Base-by-base conservation (phyloP, 495 filamentous ascomycete genomes). In the Haplographium delicatum region DNA sequence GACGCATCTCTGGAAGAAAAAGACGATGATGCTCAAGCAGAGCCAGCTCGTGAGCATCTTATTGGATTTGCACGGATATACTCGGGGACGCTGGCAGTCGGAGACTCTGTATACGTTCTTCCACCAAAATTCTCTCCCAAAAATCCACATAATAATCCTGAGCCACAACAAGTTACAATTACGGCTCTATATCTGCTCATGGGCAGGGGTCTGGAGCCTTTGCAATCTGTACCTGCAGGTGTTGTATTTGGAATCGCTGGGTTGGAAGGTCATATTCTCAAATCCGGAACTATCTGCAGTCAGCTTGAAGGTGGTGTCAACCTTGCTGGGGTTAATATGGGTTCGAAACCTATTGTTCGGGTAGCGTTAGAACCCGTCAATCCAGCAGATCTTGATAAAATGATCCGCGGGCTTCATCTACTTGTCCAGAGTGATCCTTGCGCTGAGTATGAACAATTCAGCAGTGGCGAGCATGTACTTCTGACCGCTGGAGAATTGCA, bases 231-330 rank as follows among this genome's bases (percentile, higher is more conserved):
- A 0, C 90, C 93, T 2, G 91, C 93, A 18, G 93, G 93, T 24
- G 89, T 93, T 7, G 87, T 99, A 7, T 96, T 97, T 62, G 93
- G 91, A n/a, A 89, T 99, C 27, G 88, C 82, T 15, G 93, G 93
- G 16, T 77, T 99, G 8, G 90, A 90, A 54, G 93, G 91, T 22
- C 80, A 88, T 51, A 83, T 99, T 16, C 71, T 99, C 37, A 99
- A 99, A 65, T 91, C 89, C 19, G 94, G 90, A 7, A 99, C 93
- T 0, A 74, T 99, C 2, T 96, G 90, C 68, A 93, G 85, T 55
- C 85, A 91, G 58, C 70, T 95, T 0, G 84, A 86, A 51, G 94
- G 93, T 18, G 76, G 85, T n/a, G 78, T 96, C 64, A 99, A 97
- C 68, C 72, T 99, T 50, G 94, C 91, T 9, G 94, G 94, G 46